Evolutionary conservation across 1,284 basidiomycete genomes (phyloP).

Genomic region (Coniophora puteana): DNA sequence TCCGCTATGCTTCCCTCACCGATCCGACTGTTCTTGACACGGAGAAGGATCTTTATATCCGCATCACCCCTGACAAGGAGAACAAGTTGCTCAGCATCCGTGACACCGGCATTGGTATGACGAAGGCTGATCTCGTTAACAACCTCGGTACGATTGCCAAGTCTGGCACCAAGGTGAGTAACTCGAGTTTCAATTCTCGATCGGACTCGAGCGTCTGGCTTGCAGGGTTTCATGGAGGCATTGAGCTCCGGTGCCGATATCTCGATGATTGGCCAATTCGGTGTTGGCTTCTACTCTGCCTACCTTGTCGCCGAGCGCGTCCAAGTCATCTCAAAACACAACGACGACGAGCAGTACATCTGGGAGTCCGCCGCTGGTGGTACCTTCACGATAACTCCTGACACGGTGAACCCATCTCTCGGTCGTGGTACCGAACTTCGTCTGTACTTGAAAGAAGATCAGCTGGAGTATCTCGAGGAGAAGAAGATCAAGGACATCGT

Average conservation of each 20-base stretch:
- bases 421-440: slow-evolving; percentile 96
- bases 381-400: slow-evolving; percentile 98
- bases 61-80: slow-evolving; percentile 94
- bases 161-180: slow-evolving; percentile 82
- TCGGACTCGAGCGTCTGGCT: slow-evolving; percentile 8
- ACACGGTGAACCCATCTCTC: slow-evolving; percentile 86
- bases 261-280: slow-evolving; percentile 92
- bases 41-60: slow-evolving; percentile 89
- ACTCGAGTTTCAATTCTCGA: slow-evolving; percentile 5
- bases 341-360: slow-evolving; percentile 99
- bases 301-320: slow-evolving; percentile 99
- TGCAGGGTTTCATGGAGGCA: slow-evolving; percentile 95
- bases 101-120: slow-evolving; percentile 99
- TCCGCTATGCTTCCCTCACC: slow-evolving; percentile 91
- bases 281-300: slow-evolving; percentile 99
- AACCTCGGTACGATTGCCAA: slow-evolving; percentile 99
- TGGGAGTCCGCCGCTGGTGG: slow-evolving; percentile 99
- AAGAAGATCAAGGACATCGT: slow-evolving; percentile 99
- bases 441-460: slow-evolving; percentile 97
- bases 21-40: slow-evolving; percentile 85
- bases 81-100: slow-evolving; percentile 90
- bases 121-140: slow-evolving; percentile 97
- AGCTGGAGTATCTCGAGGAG: slow-evolving; percentile 98
- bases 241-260: slow-evolving; percentile 96
- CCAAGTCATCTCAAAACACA: slow-evolving; percentile 99